A percentile compares a stretch with the other conserved stretches of the same genome.
Evolutionary conservation across 306 rosid species (phyloP).

Genomic region (Mimosa bimucronata): DNA sequence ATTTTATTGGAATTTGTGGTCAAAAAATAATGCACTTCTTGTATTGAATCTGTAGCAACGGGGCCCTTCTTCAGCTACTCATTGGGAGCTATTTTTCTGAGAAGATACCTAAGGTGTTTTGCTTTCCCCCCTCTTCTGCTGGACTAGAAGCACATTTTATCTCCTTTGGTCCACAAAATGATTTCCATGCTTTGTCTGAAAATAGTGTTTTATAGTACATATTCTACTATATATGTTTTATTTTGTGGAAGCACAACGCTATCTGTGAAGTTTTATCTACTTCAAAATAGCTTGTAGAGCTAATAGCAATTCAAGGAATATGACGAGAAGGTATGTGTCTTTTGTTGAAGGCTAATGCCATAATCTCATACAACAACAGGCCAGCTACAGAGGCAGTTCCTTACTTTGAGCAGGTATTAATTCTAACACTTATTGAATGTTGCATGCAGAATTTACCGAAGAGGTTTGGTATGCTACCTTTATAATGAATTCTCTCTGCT

Average conservation of each 20-base stretch:
- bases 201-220: not conserved
- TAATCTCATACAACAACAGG: constrained; percentile 88
- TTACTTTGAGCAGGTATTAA: constrained; percentile 90
- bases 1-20: constrained; percentile 35
- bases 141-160: constrained; percentile 3
- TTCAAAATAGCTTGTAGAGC: constrained; percentile 27
- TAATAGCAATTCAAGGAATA: constrained; percentile 42
- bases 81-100: constrained; percentile 56
- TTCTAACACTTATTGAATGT: constrained; percentile 14
- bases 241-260: constrained; percentile 33
- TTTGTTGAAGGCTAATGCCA: constrained; percentile 84
- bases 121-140: constrained; percentile 17
- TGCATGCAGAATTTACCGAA: constrained; percentile 10
- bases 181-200: constrained; percentile 20
- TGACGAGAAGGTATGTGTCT: constrained; percentile 52
- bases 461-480: constrained; percentile 10
- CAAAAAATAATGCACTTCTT: constrained; percentile 19
- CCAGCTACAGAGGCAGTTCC: constrained; percentile 98
- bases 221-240: not conserved
- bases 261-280: constrained; percentile 35
- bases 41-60: constrained; percentile 43
- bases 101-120: constrained; percentile 58
- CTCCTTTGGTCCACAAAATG: constrained; percentile 8
- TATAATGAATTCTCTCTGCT: constrained; percentile 19
- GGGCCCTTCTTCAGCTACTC: constrained; percentile 61